Base-by-base conservation (phyloP, 2,329 filamentous ascomycete species). In the Leptographium radiaticola region DNA sequence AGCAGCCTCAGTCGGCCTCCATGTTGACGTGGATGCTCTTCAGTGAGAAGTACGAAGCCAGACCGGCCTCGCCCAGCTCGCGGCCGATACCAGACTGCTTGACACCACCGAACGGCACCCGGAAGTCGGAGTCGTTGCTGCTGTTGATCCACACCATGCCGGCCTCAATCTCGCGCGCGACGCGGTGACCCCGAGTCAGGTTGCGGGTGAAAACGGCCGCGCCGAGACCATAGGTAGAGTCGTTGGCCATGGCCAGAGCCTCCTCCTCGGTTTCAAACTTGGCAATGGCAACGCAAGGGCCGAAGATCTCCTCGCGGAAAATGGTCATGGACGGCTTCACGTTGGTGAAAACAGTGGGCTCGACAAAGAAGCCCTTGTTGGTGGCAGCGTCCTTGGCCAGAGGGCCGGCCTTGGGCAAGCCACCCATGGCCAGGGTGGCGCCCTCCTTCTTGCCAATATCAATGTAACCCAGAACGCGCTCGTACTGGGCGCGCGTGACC, bases 381-480 rank as follows among this genome's bases (percentile, higher is more conserved):
- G 62, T 65, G 49, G 36, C 36, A 66, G 78, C n/a, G 66, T 78
- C 62, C 81, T 80, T 9, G 55, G 65, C 57, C 18, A 16, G 12
- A 1, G 53, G 56, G 4, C 55, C 56, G 16, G 34, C 55, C 13
- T 55, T 59, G 11, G 67, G 59, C 64, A 80, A 76, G 36, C 83
- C 84, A 38, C 84, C 84, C 8, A 76, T 68, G 18, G 74, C 71
- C 10, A 87, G 69, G 0, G 72, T 83, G 0, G 83, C 81, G 30
- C 83, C 83, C 63, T 84, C 81, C 7, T 74, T 73, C 64, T 82
- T 83, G n/a, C 83, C 84, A 36, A 72, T 62, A 59, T 85, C 73
- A 56, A 89, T 81, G 66, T 83, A 89, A 8, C 73, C 73, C 30
- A 87, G 72, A 4, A 89, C 77, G 13, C 78, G 71, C 53, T 87